phyloP scores from a whole-genome alignment of 1,139 yeast genomes.

The Pichia sp. region DNA sequence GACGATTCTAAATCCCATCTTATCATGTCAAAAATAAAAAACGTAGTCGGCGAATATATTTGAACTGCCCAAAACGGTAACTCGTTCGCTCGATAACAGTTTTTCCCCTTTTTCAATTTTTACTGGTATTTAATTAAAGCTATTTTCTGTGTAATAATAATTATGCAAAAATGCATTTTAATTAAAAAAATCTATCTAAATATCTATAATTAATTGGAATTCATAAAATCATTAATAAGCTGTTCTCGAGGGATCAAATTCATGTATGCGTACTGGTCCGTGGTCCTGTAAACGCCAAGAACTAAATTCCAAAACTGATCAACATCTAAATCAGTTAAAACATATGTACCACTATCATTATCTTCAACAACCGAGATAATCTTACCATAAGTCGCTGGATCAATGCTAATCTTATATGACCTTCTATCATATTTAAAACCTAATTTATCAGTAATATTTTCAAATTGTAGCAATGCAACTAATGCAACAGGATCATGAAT shows the following conservation, averaged over 20 bases:
- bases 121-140: too few species aligned
- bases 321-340: constrained; percentile 41
- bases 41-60: background rate
- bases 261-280: constrained; percentile 19
- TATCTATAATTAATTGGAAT: too few species aligned
- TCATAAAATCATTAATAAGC: constrained; percentile 8
- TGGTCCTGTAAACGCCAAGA: constrained; percentile 34
- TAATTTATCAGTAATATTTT: constrained; percentile 28
- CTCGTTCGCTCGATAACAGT: background rate
- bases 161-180: too few species aligned
- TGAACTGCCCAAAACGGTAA: background rate
- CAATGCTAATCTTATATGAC: constrained; percentile 31
- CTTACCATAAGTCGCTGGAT: constrained; percentile 30
- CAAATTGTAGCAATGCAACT: constrained; percentile 47
- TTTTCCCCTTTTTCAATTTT: too few species aligned
- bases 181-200: too few species aligned
- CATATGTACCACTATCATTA: constrained; percentile 41
- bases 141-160: too few species aligned
- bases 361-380: constrained; percentile 1
- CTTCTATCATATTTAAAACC: constrained; percentile 33
- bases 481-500: constrained; percentile 78
- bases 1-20: too few species aligned
- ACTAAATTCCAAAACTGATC: constrained; percentile 50
- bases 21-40: background rate
- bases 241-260: constrained; percentile 11